Conservation (phyloP, 1,139 yeast species). For the Lodderomyces oxycetoniae region DNA sequence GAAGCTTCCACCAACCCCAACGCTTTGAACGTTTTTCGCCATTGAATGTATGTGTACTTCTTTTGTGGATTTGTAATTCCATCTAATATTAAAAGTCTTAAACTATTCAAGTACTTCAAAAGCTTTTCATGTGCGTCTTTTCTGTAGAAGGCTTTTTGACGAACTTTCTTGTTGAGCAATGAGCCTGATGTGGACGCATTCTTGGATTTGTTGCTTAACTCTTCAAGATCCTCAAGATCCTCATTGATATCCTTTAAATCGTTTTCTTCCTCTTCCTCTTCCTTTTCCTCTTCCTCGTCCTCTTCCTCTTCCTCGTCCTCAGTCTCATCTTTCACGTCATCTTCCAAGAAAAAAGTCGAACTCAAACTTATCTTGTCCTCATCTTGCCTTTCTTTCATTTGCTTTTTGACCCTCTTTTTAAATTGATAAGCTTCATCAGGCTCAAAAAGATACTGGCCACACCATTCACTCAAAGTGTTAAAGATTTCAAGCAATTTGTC, state of each 20-base stretch:
- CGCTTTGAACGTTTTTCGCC: constrained; percentile 24
- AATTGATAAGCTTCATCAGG: constrained; percentile 10
- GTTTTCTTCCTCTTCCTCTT: constrained; percentile 2
- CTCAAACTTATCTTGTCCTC: constrained; percentile 14
- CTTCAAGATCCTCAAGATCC: constrained; percentile 12
- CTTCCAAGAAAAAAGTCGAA: constrained; percentile 9
- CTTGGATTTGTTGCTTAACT: neutral
- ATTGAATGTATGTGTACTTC: constrained; percentile 29
- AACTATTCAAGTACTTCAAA: constrained; percentile 17
- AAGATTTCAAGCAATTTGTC: constrained; percentile 48
- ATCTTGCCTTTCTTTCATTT: constrained; percentile 14
- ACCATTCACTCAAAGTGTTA: constrained; percentile 16
- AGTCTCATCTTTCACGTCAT: constrained; percentile 10
- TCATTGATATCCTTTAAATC: constrained; percentile 1
- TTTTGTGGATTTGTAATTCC: constrained; percentile 29
- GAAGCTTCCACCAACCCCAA: constrained; percentile 8
- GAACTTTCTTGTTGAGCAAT: constrained; percentile 1
- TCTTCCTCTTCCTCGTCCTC: constrained; percentile 2
- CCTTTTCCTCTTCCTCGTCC: constrained; percentile 6
- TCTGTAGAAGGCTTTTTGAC: constrained; percentile 9
- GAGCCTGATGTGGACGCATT: neutral
- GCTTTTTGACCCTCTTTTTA: constrained; percentile 5
- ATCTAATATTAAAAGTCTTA: constrained; percentile 30
- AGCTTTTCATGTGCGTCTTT: constrained; percentile 17
- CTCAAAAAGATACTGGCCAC: constrained; percentile 14